Evolutionary conservation across 176 grass and related monocot species (phyloP), one percentile per base, ranked within the genome.

Genomic region (Rhynchospora pubera): DNA sequence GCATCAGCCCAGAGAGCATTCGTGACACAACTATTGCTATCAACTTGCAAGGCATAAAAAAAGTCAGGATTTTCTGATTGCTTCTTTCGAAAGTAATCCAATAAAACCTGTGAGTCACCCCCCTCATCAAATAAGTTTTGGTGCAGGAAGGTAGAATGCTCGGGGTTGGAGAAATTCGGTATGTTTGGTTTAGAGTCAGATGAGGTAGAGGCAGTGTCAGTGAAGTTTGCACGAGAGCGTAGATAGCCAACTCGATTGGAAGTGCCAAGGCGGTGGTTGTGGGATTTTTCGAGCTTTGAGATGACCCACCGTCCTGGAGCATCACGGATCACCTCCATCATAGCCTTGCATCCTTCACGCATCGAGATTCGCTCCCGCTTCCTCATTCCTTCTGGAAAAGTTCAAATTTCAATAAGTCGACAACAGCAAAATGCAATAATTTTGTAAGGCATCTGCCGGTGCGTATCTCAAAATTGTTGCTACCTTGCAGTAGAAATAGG

Each of bases 251-350:
- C 78, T 23, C 93, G 89, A 57, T 53, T 91, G 63, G 86, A 91
- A 56, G 88, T 65, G 18, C 92, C 95, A 16, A 98, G 85, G 34
- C 77, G 78, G 85, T 98, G 92, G 39, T 89, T 98, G 85, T 98
- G 95, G 85, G 81, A 64, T 80, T 89, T 98, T 57, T 98, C 92
- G 85, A 98, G 92, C 84, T 98, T 98, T 81, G 95, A 94, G 56
- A 98, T 77, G 72, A 98, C 87, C 95, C 95, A 98, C 24, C 88
- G 78, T 67, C 81, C 75, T 18, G 34, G 85, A 60, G 39, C 15
- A 12, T 93, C 90, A 70, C 92, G 83, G 44, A 93, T 84, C n/a
- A 97, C 95, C 82, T 97, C 95, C 92, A 97, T 97, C 95, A 97
- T 97, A 14, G 95, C 95, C 32, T 93, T 94, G 92, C 92, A 98